phyloP scores from a whole-genome alignment of 1,284 basidiomycete genomes.

The Violaceomyces palustris region DNA sequence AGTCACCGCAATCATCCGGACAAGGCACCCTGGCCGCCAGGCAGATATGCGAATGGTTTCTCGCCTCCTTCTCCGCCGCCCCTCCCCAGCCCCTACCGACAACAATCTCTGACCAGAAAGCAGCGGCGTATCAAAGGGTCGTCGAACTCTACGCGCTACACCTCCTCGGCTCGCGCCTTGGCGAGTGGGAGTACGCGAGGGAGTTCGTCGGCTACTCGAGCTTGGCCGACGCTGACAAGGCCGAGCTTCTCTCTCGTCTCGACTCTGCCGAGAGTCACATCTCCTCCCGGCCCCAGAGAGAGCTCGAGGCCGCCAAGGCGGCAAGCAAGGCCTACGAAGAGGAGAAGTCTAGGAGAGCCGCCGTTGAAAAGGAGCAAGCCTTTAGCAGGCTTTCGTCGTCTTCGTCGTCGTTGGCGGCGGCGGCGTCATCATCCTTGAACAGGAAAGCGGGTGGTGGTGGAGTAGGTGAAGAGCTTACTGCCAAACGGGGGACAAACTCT shows the following conservation, averaged over 20 bases:
- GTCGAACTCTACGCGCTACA: constrained; percentile 36
- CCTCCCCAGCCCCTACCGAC: constrained; percentile 10
- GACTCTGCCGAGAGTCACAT: constrained; percentile 14
- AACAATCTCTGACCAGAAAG: constrained; percentile 12
- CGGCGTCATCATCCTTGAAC: too few species aligned
- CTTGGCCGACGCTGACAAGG: constrained; percentile 21
- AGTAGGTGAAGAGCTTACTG: too few species aligned
- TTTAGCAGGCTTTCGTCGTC: too few species aligned
- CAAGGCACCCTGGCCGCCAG: constrained; percentile 26
- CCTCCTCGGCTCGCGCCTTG: constrained; percentile 24
- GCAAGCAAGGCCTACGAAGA: constrained; percentile 22
- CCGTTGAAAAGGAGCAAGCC: constrained; percentile 13
- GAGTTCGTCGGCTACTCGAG: constrained; percentile 36
- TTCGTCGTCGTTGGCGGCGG: too few species aligned
- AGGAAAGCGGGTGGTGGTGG: constrained; percentile 11
- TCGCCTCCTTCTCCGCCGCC: constrained; percentile 21
- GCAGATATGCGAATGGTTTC: constrained; percentile 37
- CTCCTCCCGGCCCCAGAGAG: constrained; percentile 10
- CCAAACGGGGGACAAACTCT: constrained; percentile 15
- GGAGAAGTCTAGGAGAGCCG: constrained; percentile 22
- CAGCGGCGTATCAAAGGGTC: constrained; percentile 30
- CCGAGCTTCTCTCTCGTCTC: constrained; percentile 26
- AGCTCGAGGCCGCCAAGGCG: constrained; percentile 12
- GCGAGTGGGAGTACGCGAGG: constrained; percentile 42
- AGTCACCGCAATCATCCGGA: constrained; percentile 1